Base-by-base conservation (phyloP, 2,329 filamentous ascomycete species). In the Fusarium sublunatum region DNA sequence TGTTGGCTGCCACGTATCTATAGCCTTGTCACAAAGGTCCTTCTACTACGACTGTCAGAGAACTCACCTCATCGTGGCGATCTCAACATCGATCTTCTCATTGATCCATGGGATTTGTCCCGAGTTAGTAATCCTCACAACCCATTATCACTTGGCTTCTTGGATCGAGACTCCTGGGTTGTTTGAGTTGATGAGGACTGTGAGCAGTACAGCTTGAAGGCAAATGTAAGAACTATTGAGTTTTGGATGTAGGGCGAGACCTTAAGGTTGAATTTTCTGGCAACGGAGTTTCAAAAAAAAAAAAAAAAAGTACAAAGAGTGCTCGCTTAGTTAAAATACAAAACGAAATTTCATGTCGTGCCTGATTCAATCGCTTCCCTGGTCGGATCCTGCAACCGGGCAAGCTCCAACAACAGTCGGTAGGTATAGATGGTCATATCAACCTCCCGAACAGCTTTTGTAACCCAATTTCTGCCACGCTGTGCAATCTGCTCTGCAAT, bases 361-460 rank as follows among this genome's bases (percentile, higher is more conserved):
- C 25, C 22, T 31, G n/a, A 11, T n/a, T 44, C 9, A 46, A 19
- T 47, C 2, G 51, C 56, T 26, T 50, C 19, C 8, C 70, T 58
- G 3, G 61, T 39, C 6, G 70, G 71, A 48, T 82, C 78, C 55
- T 77, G 74, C 7, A 81, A 40, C 44, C 80, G 75, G 15, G 75
- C 77, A 45, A 82, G 80, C 77, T 90, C 88, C 24, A 90, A 68
- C 65, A 90, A 60, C 55, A 90, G 69, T 45, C 88, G 77, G 65
- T 88, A 89, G 26, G 85, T 78, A 76, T 88, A 88, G 2, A 85
- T 78, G 26, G 82, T 79, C 67, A 87, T 81, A 69, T 91, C 87
- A 34, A 84, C 80, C 40, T 85, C 83, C 38, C 87, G 71, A 31
- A 90, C 67, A 10, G 82, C 82, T 64, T 77, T 81, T 0, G 65